Evolutionary conservation across 148 eudicot species (phyloP), one percentile per base, ranked within the genome.

Genomic region (Chenopodium suecicum): DNA sequence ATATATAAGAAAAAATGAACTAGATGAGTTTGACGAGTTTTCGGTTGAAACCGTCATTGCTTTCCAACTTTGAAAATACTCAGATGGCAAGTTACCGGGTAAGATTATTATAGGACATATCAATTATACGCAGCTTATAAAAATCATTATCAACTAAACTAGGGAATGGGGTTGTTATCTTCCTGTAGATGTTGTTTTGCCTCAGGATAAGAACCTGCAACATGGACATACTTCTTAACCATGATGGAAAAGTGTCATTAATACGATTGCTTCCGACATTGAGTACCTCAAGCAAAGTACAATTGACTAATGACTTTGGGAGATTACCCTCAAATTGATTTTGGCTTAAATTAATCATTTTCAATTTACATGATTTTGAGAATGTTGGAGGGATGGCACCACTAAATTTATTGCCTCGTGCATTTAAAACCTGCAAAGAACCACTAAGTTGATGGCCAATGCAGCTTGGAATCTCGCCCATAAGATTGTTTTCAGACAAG

Each of bases 181-280:
- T 37, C 44, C 8, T 7, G 44, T 37, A 37, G 44, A 37, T 5
- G 7, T 37, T 37, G 44, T 37, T 37, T 6, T 37, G 44, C 44
- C 44, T 37, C 44, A 37, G 7, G 7, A 6, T 37, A 37, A 37
- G 44, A 23, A 86, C 82, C 54, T 81, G 54, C 81, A 88, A 69
- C 32, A 70, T 16, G 1, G 80, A 79, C 44, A 88, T 84, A 37
- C 27, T 20, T 34, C 82, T 86, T 52, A 87, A 52, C 87, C 91
- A 88, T 48, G 79, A 37, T 1, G 93, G 93, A 20, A 90, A 90
- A 63, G 70, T 47, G 44, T 85, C 92, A 32, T 44, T 62, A 0
- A 90, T 72, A 17, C 11, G 74, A 76, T 88, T 90, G 54, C 82
- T 50, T 1, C 86, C 82, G 2, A 88, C 47, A 68, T 86, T 79